Percentiles rank a stretch among this genome's conserved stretches.
phyloP scores from a whole-genome alignment of 768 basidiomycete genomes.

The Boletellus ananas region DNA sequence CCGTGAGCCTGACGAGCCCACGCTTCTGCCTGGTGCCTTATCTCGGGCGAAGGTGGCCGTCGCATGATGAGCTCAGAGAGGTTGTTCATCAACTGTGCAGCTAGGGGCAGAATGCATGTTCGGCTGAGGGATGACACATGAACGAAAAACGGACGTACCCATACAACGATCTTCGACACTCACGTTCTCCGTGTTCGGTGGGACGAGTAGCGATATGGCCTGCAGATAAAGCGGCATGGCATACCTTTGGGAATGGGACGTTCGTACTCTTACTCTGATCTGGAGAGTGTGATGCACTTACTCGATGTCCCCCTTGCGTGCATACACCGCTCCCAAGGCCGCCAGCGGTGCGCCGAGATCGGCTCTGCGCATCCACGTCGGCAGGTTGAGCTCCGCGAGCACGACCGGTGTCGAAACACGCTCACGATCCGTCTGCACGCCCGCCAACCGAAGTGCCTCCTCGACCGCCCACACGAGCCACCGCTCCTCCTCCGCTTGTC shows the following conservation, averaged over 20 bases:
- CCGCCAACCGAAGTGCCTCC: constrained; percentile 35
- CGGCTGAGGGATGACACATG: not conserved
- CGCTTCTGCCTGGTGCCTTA: constrained; percentile 47
- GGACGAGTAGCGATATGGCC: constrained; percentile 58
- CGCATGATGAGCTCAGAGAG: constrained; percentile 42
- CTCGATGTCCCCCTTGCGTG: constrained; percentile 49
- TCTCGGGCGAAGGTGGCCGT: constrained; percentile 33
- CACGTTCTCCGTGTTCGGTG: constrained; percentile 30
- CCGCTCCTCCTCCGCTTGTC: constrained; percentile 35
- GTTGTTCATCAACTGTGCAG: constrained; percentile 48
- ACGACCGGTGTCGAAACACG: constrained; percentile 21
- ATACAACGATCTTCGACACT: constrained; percentile 52
- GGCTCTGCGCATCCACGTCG: constrained; percentile 54
- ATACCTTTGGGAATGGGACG: constrained; percentile 37
- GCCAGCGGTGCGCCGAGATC: constrained; percentile 69
- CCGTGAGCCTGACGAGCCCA: constrained; percentile 55
- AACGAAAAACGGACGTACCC: constrained; percentile 36
- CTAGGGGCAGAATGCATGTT: constrained; percentile 19
- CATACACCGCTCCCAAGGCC: constrained; percentile 61
- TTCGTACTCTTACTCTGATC: not conserved
- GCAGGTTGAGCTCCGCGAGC: constrained; percentile 52
- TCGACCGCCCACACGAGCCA: constrained; percentile 45
- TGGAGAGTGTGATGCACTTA: constrained; percentile 5
- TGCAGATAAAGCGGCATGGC: constrained; percentile 65
- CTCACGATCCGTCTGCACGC: constrained; percentile 5